Conservation (phyloP, 108 stramenopile genomes). For the Cyclotella atomus region DNA sequence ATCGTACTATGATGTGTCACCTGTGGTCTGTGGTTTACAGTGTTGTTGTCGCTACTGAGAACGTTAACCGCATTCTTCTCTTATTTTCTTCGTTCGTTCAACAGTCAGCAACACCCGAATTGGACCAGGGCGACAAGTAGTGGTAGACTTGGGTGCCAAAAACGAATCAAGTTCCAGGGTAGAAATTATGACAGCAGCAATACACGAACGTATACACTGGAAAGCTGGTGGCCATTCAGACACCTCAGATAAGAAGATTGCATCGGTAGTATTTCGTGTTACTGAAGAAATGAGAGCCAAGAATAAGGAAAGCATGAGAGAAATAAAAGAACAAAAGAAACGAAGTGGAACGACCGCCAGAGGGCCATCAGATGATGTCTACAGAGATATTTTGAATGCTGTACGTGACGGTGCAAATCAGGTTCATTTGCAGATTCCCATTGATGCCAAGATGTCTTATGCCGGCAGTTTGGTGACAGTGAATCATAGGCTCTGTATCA, state of each 20-base stretch:
- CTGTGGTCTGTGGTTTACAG: too few species aligned
- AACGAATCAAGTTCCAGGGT: conserved; percentile 2
- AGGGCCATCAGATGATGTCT: conserved; percentile 5
- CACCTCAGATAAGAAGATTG: background rate
- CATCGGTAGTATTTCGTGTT: background rate
- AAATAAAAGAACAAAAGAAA: background rate
- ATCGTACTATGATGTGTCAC: too few species aligned
- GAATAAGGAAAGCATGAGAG: conserved; percentile 6
- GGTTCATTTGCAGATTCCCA: background rate
- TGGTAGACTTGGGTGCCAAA: conserved; percentile 2
- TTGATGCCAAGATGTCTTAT: background rate
- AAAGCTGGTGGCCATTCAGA: background rate
- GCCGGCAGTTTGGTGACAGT: background rate
- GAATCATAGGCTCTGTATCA: background rate
- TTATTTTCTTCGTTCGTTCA: too few species aligned
- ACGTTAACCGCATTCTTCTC: too few species aligned
- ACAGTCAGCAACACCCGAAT: conserved; percentile 7
- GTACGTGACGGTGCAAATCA: conserved; percentile 10
- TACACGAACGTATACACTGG: background rate
- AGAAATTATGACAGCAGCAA: background rate
- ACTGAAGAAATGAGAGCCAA: conserved; percentile 2
- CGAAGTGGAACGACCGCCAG: background rate
- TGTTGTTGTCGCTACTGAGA: too few species aligned
- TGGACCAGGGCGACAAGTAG: background rate
- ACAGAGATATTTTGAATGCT: conserved; percentile 9